phyloP scores from a whole-genome alignment of 176 grass and related monocot species.

The Echinochloa phyllopogon region DNA sequence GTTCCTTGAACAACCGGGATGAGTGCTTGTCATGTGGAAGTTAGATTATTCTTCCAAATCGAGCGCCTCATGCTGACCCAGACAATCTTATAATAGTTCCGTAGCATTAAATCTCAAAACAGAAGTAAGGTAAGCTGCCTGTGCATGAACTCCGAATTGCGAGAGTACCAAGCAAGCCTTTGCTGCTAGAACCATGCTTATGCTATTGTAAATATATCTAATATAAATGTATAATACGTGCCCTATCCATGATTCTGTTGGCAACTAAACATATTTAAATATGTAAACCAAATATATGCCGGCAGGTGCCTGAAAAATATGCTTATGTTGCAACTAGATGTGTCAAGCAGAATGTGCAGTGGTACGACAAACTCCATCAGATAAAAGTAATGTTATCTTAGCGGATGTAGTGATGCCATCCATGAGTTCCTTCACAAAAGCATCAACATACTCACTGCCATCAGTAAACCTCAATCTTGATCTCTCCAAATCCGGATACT shows the following conservation, averaged over 20 bases:
- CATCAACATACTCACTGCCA: not conserved
- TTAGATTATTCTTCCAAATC: conserved; percentile 44
- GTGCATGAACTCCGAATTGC: not conserved
- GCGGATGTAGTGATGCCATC: not conserved
- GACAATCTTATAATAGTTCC: not conserved
- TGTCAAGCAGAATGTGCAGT: not conserved
- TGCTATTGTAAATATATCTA: conserved; percentile 1
- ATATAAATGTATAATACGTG: not conserved
- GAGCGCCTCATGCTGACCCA: not conserved
- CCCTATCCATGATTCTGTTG: not conserved
- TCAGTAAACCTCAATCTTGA: not conserved
- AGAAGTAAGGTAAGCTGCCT: not conserved
- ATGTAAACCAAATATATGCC: not conserved
- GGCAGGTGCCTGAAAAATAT: no score
- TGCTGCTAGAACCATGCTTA: not conserved
- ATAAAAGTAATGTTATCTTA: not conserved
- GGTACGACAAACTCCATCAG: not conserved
- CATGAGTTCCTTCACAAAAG: not conserved
- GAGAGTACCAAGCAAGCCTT: conserved; percentile 2
- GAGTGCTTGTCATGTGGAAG: conserved; percentile 92
- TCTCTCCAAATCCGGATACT: not conserved
- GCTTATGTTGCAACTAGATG: not conserved
- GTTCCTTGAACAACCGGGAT: conserved; percentile 86
- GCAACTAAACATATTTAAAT: not conserved
- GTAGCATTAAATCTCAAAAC: not conserved